Evolutionary conservation across 2,329 filamentous ascomycete species (phyloP), one percentile per base, ranked within the genome.

Genomic region (Paecilomyces sp.): DNA sequence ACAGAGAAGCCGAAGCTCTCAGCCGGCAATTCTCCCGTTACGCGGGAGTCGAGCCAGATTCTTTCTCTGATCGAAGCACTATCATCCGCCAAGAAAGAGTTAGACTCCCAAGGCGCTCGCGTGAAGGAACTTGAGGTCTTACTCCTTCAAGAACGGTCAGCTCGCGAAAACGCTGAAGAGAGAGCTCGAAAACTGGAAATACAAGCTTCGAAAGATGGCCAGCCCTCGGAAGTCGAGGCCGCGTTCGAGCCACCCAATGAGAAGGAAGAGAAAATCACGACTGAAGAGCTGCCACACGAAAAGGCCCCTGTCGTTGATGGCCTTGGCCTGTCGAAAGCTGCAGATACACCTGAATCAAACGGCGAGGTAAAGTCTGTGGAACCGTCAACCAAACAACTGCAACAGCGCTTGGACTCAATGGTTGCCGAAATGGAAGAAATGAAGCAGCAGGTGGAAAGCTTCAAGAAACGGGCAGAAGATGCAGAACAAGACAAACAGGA

Each of bases 141-240:
- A 76, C 79, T 97, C 52, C 85, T 83, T 56, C 87, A 88, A 69
- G 94, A 99, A 74, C 85, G 91, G 28, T 83, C 86, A 64, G 92
- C 92, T 30, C 85, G 94, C 59, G 88, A 95, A 68, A 82, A 86
- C 57, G 93, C 93, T 0, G 94, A 99, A 73, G 89, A 94, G 61
- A 81, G 90, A 58, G 89, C 91, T 13, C 88, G 87, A 65, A 83
- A 84, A 57, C 77, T 96, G 3, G 85, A 88, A 63, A 83, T 86
- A 64, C 84, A 88, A 62, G 80, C 82, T 8, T 75, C 70, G 22
- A 62, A 70, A 15, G 73, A 75, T 54, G 68, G 70, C n/a, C 68
- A 75, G 57, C 71, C 75, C 41, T 71, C 74, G 3, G 69, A 79
- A 36, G 67, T 81, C 4, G 79, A 83, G 41, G 78, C 78, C 31